Percentiles rank a stretch among this genome's conserved stretches.
Evolutionary conservation across 148 eudicot species (phyloP).

Genomic region (Rhododendron henanense): DNA sequence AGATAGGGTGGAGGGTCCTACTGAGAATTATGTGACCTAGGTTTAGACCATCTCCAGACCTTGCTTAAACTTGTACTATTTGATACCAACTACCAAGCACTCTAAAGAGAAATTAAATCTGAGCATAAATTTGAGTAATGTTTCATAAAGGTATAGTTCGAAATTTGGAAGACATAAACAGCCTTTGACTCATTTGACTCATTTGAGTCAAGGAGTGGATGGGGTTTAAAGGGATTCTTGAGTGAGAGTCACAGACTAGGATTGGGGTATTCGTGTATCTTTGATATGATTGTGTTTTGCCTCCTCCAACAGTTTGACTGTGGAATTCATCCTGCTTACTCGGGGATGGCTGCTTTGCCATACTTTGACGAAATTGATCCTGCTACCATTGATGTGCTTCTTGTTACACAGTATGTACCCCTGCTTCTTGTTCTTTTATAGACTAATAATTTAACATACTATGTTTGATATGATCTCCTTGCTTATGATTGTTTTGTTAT

Average conservation of each 20-base stretch:
- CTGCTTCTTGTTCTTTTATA: background rate
- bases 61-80: background rate
- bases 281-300: background rate
- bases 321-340: conserved; percentile 92
- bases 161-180: background rate
- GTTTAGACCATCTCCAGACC: background rate
- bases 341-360: conserved; percentile 95
- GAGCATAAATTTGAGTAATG: background rate
- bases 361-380: conserved; percentile 98
- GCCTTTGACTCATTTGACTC: background rate
- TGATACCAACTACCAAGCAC: background rate
- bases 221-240: background rate
- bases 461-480: background rate
- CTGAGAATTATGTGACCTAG: background rate
- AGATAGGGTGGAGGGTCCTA: background rate
- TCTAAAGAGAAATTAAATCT: background rate
- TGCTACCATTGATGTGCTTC: conserved; percentile 80
- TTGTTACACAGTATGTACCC: conserved; percentile 70
- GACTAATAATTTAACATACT: background rate
- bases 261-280: background rate
- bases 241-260: background rate
- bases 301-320: conserved; percentile 64
- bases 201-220: background rate
- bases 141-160: background rate
- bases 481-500: background rate